Percentiles rank a stretch among this genome's conserved stretches.
Evolutionary conservation across 371 early-diverging fungal genomes (phyloP).

Genomic region (Choanephora cucurbitarum): DNA sequence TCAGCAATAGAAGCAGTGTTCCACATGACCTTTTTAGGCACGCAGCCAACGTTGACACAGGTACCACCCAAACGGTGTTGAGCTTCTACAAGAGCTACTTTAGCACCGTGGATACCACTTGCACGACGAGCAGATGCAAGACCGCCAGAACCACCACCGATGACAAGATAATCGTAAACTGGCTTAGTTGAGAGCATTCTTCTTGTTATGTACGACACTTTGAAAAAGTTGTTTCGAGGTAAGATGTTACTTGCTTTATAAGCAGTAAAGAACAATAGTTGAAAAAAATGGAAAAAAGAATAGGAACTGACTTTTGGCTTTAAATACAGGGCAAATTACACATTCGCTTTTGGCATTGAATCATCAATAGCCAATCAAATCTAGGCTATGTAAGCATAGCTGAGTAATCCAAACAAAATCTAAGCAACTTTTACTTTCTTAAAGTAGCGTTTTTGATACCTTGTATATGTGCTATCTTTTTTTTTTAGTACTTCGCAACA

Average conservation of each 20-base stretch:
- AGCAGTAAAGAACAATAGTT: neutral
- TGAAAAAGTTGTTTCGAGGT: neutral
- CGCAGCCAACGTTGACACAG: constrained; percentile 97
- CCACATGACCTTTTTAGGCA: constrained; percentile 99
- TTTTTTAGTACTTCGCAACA: too few relatives aligned
- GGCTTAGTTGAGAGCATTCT: constrained; percentile 30
- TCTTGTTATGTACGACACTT: constrained; percentile 17
- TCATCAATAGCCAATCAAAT: neutral
- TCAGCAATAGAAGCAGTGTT: constrained; percentile 90
- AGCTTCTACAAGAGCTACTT: constrained; percentile 90
- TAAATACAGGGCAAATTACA: neutral
- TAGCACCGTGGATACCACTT: constrained; percentile 81
- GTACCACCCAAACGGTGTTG: constrained; percentile 89
- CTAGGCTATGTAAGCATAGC: too few relatives aligned
- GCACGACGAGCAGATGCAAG: constrained; percentile 95
- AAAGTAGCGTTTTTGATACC: too few relatives aligned
- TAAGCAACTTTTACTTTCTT: too few relatives aligned
- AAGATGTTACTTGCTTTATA: neutral
- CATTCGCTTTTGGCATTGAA: neutral
- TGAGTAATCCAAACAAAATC: too few relatives aligned
- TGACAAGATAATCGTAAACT: constrained; percentile 86
- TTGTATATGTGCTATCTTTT: too few relatives aligned
- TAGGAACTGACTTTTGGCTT: neutral
- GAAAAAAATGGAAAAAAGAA: neutral
- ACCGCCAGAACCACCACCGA: constrained; percentile 90